phyloP scores from a whole-genome alignment of 163 green algal genomes.

The Scenedesmus sp. region DNA sequence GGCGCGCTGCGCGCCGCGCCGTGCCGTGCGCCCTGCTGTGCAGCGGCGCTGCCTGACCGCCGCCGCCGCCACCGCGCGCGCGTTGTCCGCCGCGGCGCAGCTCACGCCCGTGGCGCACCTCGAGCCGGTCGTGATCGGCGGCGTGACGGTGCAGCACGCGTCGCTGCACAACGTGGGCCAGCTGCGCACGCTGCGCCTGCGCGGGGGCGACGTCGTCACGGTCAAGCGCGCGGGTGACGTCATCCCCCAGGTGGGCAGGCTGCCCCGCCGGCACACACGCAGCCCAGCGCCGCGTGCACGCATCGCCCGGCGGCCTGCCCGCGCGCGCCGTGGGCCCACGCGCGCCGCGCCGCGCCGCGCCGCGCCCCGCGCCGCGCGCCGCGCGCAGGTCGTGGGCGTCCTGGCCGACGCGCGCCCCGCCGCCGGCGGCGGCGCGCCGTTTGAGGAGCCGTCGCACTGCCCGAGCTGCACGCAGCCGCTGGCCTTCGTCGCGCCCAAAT shows the following conservation, averaged over 20 bases:
- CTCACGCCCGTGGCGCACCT: constrained; percentile 56
- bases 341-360: too few relatives aligned
- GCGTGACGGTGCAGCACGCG: constrained; percentile 47
- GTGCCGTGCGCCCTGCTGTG: too few relatives aligned
- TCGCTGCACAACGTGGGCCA: constrained; percentile 57
- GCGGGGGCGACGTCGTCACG: constrained; percentile 46
- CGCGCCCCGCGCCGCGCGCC: too few relatives aligned
- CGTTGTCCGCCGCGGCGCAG: too few relatives aligned
- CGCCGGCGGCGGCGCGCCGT: not conserved
- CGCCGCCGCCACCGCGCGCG: too few relatives aligned
- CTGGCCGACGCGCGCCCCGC: not conserved
- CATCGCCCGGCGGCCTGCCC: too few relatives aligned
- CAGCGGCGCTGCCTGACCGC: too few relatives aligned
- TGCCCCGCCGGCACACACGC: not conserved
- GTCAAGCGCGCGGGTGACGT: constrained; percentile 58
- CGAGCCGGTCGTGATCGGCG: constrained; percentile 52
- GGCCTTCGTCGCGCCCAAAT: not conserved
- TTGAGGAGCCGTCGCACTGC: not conserved
- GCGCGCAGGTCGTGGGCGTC: not conserved
- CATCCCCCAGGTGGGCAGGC: constrained; percentile 53
- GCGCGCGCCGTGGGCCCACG: too few relatives aligned
- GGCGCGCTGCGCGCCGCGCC: too few relatives aligned
- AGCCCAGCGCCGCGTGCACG: not conserved
- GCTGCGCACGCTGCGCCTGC: constrained; percentile 7
- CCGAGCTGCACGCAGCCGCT: constrained; percentile 20